These are phyloP conservation scores for Kwoniella newhampshirensis DNA, from an alignment of 768 basidiomycete species.

Conservation along the genomic window DNA sequence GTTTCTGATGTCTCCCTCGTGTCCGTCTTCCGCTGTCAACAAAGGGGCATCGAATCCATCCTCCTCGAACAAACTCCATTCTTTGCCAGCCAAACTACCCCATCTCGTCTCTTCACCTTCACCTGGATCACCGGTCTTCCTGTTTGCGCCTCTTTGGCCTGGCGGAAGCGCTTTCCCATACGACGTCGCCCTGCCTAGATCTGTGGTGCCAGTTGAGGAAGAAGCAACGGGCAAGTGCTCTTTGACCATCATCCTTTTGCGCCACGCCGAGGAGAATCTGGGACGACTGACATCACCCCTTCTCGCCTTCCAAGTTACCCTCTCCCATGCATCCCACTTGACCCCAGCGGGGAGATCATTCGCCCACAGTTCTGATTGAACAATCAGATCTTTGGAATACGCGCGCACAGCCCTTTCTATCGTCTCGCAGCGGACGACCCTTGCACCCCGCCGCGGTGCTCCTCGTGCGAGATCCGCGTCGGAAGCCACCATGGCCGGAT, in stretches of 20 bases:
- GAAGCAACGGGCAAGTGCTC: constrained; percentile 31
- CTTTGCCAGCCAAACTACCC: constrained; percentile 76
- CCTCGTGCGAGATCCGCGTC: constrained; percentile 57
- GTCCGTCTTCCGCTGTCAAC: background rate
- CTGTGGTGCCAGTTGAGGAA: background rate
- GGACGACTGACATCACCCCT: constrained; percentile 28
- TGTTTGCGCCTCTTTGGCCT: background rate
- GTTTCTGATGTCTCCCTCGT: constrained; percentile 57
- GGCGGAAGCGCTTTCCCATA: constrained; percentile 12
- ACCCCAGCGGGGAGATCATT: constrained; percentile 20
- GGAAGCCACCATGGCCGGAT: constrained; percentile 73
- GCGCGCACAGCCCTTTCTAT: constrained; percentile 79
- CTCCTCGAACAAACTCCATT: constrained; percentile 88
- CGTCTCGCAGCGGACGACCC: constrained; percentile 72
- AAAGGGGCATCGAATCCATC: constrained; percentile 67
- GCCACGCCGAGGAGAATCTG: constrained; percentile 25
- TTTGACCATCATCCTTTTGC: constrained; percentile 32
- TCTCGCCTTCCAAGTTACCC: constrained; percentile 27
- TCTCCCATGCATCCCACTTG: constrained; percentile 45
- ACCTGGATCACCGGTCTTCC: constrained; percentile 6
- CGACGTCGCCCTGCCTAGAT: constrained; percentile 4
- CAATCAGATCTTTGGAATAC: constrained; percentile 82
- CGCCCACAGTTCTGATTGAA: constrained; percentile 55
- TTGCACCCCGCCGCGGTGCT: constrained; percentile 70
- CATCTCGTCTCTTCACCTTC: constrained; percentile 65